Evolutionary conservation across 352 stramenopile species (phyloP).

Genomic region (Pythium guiyangense): DNA sequence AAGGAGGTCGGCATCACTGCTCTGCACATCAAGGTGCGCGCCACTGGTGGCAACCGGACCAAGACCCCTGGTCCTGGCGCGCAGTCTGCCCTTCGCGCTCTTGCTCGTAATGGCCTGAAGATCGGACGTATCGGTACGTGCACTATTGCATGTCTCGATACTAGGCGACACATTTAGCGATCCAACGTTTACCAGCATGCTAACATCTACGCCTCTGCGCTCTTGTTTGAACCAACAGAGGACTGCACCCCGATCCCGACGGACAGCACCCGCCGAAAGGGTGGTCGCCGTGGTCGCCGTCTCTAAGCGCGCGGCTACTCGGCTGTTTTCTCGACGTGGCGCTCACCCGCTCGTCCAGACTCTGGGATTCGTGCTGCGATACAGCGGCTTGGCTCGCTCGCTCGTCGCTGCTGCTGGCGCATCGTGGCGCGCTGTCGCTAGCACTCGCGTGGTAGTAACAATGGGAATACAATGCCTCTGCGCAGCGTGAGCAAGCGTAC

Average conservation of each 20-base stretch:
- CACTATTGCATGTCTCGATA: no score
- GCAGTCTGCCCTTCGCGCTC: conserved; percentile 97
- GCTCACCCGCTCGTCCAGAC: background rate
- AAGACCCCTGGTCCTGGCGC: conserved; percentile 98
- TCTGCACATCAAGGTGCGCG: conserved; percentile 99
- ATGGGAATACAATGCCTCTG: conserved; percentile 11
- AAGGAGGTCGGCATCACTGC: conserved; percentile 99
- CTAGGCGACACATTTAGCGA: no score
- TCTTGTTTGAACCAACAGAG: conserved; percentile 44
- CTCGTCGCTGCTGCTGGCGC: background rate
- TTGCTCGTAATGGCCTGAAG: conserved; percentile 99
- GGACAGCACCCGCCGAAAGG: conserved; percentile 98
- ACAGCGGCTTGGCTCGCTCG: conserved; percentile 13
- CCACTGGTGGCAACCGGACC: conserved; percentile 98
- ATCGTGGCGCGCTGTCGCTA: background rate
- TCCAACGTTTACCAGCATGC: background rate
- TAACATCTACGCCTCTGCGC: background rate
- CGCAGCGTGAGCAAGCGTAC: background rate
- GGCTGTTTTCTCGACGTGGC: background rate
- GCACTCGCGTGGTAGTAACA: background rate
- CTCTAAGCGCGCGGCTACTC: conserved; percentile 79
- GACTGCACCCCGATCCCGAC: conserved; percentile 99
- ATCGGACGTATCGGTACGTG: conserved; percentile 93
- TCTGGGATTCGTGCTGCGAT: conserved; percentile 17
- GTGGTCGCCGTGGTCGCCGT: conserved; percentile 98